Conservation (phyloP, 345 rosid genomes). For the Pistacia vera region DNA sequence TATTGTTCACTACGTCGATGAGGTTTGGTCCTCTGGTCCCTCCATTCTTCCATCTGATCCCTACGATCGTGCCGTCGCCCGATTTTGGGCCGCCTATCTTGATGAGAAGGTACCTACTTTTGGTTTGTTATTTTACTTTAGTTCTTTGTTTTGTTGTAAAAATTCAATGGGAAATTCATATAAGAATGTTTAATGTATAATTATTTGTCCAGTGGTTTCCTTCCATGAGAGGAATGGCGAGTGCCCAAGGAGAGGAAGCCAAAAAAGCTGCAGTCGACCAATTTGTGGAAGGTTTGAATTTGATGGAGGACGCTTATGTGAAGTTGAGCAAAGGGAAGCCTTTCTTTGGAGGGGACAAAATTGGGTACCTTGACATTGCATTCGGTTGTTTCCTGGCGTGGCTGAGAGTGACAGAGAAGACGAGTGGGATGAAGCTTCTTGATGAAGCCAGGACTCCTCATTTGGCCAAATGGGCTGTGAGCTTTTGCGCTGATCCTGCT, state of each 20-base stretch:
- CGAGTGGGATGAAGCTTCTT: slow-evolving; percentile 34
- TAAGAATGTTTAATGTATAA: background rate
- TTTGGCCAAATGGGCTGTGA: slow-evolving; percentile 54
- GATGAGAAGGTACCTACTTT: slow-evolving; percentile 58
- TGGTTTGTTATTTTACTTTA: background rate
- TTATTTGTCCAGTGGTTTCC: slow-evolving; percentile 51
- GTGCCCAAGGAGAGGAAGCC: slow-evolving; percentile 38
- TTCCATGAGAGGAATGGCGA: slow-evolving; percentile 20
- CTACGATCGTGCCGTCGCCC: slow-evolving; percentile 62
- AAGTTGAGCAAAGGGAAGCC: slow-evolving; percentile 60
- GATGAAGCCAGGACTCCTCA: slow-evolving; percentile 44
- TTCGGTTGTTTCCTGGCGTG: slow-evolving; percentile 59
- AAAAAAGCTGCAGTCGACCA: slow-evolving; percentile 34
- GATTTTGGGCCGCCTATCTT: slow-evolving; percentile 76
- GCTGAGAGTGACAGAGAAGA: slow-evolving; percentile 50
- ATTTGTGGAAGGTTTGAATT: slow-evolving; percentile 39
- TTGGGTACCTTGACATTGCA: slow-evolving; percentile 71
- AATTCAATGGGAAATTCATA: background rate
- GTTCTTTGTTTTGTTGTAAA: background rate
- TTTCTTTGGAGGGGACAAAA: slow-evolving; percentile 67
- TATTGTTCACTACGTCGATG: slow-evolving; percentile 71
- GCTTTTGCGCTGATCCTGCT: slow-evolving; percentile 50
- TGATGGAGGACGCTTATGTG: slow-evolving; percentile 51
- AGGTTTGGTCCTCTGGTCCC: slow-evolving; percentile 63
- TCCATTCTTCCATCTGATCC: slow-evolving; percentile 70